Evolutionary conservation across 495 filamentous ascomycete species (phyloP), one percentile per base, ranked within the genome.

Genomic region (Xylona heveae): DNA sequence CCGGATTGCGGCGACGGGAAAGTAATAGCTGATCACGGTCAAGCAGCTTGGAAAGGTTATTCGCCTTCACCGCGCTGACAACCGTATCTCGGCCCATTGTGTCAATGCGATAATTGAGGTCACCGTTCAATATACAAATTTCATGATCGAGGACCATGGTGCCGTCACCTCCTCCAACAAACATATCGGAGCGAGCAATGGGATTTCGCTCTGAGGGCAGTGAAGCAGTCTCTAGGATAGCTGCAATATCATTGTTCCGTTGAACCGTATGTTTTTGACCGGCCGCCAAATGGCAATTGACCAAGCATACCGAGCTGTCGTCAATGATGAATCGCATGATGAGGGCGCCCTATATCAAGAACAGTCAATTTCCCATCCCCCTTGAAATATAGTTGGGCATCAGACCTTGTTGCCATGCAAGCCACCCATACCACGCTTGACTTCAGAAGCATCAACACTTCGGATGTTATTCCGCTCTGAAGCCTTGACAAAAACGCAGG

Each of bases 81-180:
- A 95, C 83, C 5, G 78, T 77, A 43, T 94, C 78, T 6, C 88
- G 76, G 13, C 76, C 73, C 63, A 94, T 92, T n/a, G 82, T 74
- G 50, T 97, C 88, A 44, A 97, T 95, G 24, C 88, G 83, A 53
- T 97, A 97, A 50, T 97, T 97, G 26, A 97, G 67, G 46, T 97
- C 88, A 12, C 88, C 88, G 46, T 95, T 94, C 13, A 94, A 53
- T 31, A 97, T 71, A 45, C 88, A 97, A 13, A 95, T 74, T 50
- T 97, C 88, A 43, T 97, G 85, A 42, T 97, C 88, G 31, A 94
- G 66, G 30, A 97, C 77, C 83, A 95, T 90, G 15, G 73, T 76
- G 6, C 88, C 88, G 45, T 97, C 88, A 10, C 88, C 88, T 21
- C 88, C 88, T 17, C 79, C 74, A 8, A 80, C 67, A 45, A 75